Evolutionary conservation across 208 protist genomes (phyloP).

Genomic region (Herpetomonas muscarum): DNA sequence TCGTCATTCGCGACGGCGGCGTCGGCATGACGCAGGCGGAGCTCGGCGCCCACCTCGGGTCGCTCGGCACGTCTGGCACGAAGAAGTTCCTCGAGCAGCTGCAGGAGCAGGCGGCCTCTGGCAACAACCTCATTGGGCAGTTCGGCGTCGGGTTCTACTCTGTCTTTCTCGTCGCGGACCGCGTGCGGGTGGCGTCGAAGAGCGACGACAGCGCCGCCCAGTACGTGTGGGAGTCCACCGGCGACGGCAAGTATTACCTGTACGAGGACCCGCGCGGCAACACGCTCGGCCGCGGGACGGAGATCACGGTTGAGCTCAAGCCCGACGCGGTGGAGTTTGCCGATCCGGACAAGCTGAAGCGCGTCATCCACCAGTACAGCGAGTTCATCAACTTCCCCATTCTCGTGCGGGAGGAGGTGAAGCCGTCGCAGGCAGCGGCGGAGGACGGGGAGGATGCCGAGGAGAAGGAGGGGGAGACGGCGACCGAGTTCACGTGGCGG

Average conservation of each 20-base stretch:
- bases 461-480: conserved; percentile 51
- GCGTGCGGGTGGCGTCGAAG: conserved; percentile 96
- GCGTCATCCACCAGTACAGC: conserved; percentile 97
- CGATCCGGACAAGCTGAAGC: conserved; percentile 85
- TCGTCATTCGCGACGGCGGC: conserved; percentile 98
- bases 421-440: conserved; percentile 22
- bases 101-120: conserved; percentile 41
- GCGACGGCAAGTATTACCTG: conserved; percentile 94
- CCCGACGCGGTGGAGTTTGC: conserved; percentile 96
- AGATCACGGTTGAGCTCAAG: conserved; percentile 96
- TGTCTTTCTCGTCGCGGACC: conserved; percentile 98
- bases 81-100: conserved; percentile 94
- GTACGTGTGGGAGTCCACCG: conserved; percentile 98
- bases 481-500: conserved; percentile 80
- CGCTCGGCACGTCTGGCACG: conserved; percentile 99
- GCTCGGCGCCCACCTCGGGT: conserved; percentile 98
- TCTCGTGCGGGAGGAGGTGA: conserved; percentile 80
- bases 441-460: conserved; percentile 73
- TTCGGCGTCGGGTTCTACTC: conserved; percentile 99
- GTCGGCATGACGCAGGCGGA: conserved; percentile 99
- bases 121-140: conserved; percentile 99
- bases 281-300: conserved; percentile 96
- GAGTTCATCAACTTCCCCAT: conserved; percentile 99
- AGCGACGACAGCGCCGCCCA: conserved; percentile 89
- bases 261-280: conserved; percentile 93